Base-by-base conservation (phyloP, 352 stramenopile species). In the Globisporangium iwayamae region DNA sequence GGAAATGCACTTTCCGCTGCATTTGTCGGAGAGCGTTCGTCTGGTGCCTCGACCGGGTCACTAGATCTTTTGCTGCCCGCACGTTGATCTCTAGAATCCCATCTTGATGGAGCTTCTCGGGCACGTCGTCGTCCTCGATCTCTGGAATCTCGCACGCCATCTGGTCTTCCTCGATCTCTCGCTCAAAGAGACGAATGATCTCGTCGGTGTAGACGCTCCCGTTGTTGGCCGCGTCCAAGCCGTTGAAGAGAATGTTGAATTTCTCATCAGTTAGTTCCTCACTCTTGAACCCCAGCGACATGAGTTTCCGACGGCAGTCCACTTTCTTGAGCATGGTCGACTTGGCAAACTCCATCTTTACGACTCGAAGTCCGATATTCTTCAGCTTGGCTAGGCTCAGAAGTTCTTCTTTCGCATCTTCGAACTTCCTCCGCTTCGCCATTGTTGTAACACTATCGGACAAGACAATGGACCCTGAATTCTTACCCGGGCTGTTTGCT, bases 111-210 rank as follows among this genome's bases (percentile, higher is more conserved):
- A 91, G 66, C 50, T 79, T 89, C 57, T 88, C 74, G 0, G 76
- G 66, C 0, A 81, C 63, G n/a, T 91, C 79, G 36, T 91, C 83
- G 47, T 91, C 81, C 77, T 93, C 84, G n/a, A 93, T 72, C 30
- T 93, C 86, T 0, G 83, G 82, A 4, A 91, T 63, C 32, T 91
- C 76, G 48, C 78, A 86, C 0, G 76, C 72, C 72, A 92, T 83
- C 70, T 89, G 81, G 32, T 93, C 82, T 59, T 91, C 84, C 2
- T 90, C 68, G 34, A 90, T 89, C 65, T 95, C 80, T 2, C 69
- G 63, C 36, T 88, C 77, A 58, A 93, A 93, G 2, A 90, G 34
- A 14, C 78, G 75, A 8, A 93, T 10, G n/a, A 93, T 76, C 16
- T 72, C 70, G 0, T 86, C 73, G 0, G 76, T 71, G 9, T 75